phyloP scores from a whole-genome alignment of 345 rosid species.

The Gossypium bickii region DNA sequence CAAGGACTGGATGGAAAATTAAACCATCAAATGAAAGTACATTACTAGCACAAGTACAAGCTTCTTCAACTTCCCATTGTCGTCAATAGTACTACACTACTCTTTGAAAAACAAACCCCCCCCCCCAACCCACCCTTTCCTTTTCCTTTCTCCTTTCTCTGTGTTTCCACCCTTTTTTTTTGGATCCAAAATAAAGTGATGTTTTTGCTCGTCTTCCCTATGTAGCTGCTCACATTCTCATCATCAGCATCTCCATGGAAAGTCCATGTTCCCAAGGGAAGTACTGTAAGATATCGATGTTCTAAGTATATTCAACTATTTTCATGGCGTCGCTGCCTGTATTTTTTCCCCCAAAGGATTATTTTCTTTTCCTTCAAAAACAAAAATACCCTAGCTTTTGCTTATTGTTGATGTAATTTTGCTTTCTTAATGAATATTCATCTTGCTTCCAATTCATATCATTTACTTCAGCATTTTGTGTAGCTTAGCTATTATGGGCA shows the following conservation, averaged over 20 bases:
- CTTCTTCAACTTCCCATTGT: not conserved
- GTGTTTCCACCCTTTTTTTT: no score
- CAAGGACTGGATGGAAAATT: no score
- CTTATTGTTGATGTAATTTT: not conserved
- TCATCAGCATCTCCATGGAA: not conserved
- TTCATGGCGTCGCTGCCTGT: not conserved
- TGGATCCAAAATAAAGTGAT: not conserved
- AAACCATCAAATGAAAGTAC: not conserved
- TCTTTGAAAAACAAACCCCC: not conserved
- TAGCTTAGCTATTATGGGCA: not conserved
- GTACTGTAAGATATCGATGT: not conserved
- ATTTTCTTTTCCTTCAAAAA: not conserved
- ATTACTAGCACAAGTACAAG: slow-evolving; percentile 6
- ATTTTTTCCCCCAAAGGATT: no score
- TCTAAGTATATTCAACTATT: not conserved
- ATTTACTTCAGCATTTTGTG: not conserved
- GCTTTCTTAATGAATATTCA: not conserved
- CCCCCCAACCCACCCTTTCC: not conserved
- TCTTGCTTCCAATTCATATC: not conserved
- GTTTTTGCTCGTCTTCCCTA: not conserved
- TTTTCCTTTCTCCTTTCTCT: no score
- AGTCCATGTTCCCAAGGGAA: not conserved
- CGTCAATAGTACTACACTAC: not conserved
- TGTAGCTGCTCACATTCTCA: not conserved
- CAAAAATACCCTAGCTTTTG: not conserved